Percentiles rank a stretch among this genome's conserved stretches.
Evolutionary conservation across 2,329 filamentous ascomycete genomes (phyloP).

Genomic region (Fusarium camptoceras): DNA sequence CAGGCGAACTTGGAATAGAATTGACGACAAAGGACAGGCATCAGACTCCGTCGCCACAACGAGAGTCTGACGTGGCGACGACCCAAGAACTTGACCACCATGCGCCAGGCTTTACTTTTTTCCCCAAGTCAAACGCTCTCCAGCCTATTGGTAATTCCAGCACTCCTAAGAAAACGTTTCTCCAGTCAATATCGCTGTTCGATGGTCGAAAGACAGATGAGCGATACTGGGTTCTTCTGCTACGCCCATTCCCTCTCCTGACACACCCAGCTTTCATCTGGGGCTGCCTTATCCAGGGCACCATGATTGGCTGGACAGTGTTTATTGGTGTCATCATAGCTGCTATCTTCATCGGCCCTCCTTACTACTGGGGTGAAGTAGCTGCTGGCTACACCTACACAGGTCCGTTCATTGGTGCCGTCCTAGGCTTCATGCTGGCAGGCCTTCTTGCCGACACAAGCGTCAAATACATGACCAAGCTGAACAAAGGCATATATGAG

Average conservation of each 20-base stretch:
- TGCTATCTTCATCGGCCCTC: slow-evolving; percentile 83
- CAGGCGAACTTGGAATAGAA: slow-evolving; percentile 48
- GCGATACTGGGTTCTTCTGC: slow-evolving; percentile 70
- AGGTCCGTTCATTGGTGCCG: slow-evolving; percentile 84
- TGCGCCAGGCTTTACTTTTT: slow-evolving; percentile 46
- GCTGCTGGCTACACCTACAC: slow-evolving; percentile 89
- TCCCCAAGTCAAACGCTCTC: slow-evolving; percentile 49
- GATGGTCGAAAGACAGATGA: slow-evolving; percentile 86
- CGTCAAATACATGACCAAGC: slow-evolving; percentile 75
- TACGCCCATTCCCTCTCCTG: slow-evolving; percentile 86
- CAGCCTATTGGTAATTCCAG: slow-evolving; percentile 51
- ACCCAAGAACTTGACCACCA: neutral
- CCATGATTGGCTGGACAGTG: slow-evolving; percentile 95
- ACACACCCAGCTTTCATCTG: slow-evolving; percentile 88
- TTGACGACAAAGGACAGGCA: slow-evolving; percentile 26
- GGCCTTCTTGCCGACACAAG: slow-evolving; percentile 80
- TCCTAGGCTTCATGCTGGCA: slow-evolving; percentile 81
- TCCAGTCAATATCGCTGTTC: slow-evolving; percentile 74
- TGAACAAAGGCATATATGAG: slow-evolving; percentile 86
- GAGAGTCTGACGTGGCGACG: slow-evolving; percentile 7
- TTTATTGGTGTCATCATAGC: slow-evolving; percentile 87
- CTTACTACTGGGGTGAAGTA: slow-evolving; percentile 84
- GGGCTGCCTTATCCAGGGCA: slow-evolving; percentile 82
- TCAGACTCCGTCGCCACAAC: slow-evolving; percentile 13
- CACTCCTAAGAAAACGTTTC: slow-evolving; percentile 68